These are phyloP conservation scores for Neofusicoccum sp. DNA, from an alignment of 2,329 filamentous ascomycete genomes.

Conservation along the genomic window DNA sequence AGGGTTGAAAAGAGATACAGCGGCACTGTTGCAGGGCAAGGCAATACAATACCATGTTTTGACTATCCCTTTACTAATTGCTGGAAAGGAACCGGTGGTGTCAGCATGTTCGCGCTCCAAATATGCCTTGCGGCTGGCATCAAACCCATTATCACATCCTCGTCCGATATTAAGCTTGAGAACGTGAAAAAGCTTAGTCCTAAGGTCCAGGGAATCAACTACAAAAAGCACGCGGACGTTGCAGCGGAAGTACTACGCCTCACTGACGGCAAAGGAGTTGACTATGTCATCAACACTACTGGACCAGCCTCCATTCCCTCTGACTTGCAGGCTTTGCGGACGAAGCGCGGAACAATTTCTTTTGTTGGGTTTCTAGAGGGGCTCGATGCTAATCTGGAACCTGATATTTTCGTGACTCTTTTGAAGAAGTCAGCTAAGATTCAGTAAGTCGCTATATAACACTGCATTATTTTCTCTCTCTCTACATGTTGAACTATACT, in stretches of 20 bases:
- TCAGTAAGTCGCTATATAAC: neutral
- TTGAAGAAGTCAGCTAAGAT: neutral
- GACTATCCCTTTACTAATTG: neutral
- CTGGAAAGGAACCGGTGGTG: conserved; percentile 44
- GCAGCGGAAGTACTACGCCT: conserved; percentile 54
- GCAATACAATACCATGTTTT: neutral
- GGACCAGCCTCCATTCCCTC: conserved; percentile 26
- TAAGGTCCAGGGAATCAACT: conserved; percentile 55
- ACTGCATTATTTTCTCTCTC: neutral
- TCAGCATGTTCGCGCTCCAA: conserved; percentile 36
- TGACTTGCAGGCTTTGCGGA: conserved; percentile 25
- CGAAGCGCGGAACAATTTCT: conserved; percentile 28
- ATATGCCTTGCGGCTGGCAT: conserved; percentile 33
- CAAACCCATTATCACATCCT: conserved; percentile 60
- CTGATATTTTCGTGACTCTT: neutral
- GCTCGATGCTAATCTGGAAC: conserved; percentile 21
- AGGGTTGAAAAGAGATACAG: neutral
- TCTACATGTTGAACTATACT: neutral
- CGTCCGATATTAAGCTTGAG: conserved; percentile 56
- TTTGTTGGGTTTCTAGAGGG: conserved; percentile 32
- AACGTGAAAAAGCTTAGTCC: conserved; percentile 46
- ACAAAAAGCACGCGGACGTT: conserved; percentile 58
- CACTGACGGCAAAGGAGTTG: conserved; percentile 43
- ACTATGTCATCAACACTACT: conserved; percentile 50
- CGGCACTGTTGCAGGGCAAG: conserved; percentile 26